These are phyloP conservation scores for Pyricularia sp. DNA, from an alignment of 2,329 filamentous ascomycete genomes.

Conservation along the genomic window DNA sequence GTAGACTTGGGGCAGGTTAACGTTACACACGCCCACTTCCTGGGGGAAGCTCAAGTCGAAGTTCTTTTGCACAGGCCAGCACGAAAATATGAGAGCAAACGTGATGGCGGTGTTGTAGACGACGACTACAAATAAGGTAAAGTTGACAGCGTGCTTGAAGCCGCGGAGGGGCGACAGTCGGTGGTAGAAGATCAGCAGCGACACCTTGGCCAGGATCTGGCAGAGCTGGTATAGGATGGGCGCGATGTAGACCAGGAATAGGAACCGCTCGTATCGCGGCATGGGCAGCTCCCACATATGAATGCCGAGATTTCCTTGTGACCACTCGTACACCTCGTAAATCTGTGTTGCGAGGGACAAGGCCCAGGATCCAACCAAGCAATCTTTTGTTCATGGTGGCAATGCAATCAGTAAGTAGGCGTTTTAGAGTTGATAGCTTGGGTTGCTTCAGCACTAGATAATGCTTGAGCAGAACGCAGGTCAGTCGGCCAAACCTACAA, in stretches of 20 bases:
- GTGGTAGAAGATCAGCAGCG: constrained; percentile 28
- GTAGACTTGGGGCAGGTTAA: constrained; percentile 36
- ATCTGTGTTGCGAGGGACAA: not conserved
- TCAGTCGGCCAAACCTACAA: not conserved
- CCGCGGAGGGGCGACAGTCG: constrained; percentile 23
- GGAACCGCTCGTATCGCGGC: not conserved
- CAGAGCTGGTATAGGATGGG: constrained; percentile 18
- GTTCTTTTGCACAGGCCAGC: constrained; percentile 21
- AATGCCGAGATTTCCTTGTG: not conserved
- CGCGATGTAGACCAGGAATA: constrained; percentile 16
- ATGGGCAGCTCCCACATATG: constrained; percentile 3
- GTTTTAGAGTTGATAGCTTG: not conserved
- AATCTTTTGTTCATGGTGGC: not conserved
- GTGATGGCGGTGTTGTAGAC: constrained; percentile 23
- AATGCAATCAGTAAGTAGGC: not conserved
- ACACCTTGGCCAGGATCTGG: constrained; percentile 23
- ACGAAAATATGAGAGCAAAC: constrained; percentile 25
- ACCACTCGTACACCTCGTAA: not conserved
- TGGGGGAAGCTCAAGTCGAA: constrained; percentile 19
- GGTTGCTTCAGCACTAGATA: too few species aligned
- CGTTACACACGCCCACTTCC: constrained; percentile 24
- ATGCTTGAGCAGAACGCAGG: not conserved
- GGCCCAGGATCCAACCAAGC: not conserved
- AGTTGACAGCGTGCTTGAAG: constrained; percentile 22
- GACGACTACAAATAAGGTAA: constrained; percentile 18